Conservation (phyloP, 805 yeast genomes). For the Suhomyces vadensis region DNA sequence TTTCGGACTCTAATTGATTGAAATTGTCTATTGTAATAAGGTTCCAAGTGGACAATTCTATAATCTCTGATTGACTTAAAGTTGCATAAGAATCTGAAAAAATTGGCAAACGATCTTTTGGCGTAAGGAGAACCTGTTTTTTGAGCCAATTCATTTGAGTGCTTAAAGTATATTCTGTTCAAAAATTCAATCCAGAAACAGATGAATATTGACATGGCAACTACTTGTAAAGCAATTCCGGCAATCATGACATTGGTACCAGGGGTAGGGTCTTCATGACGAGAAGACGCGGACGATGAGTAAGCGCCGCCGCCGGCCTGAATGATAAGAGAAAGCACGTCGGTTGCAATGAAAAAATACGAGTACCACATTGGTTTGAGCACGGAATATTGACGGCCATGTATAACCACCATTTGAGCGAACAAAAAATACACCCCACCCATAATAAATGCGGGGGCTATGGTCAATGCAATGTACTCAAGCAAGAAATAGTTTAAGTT, state of each 20-base stretch:
- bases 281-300: conserved; percentile 29
- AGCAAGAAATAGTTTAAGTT: conserved; percentile 24
- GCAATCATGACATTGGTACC: conserved; percentile 41
- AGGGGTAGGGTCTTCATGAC: conserved; percentile 23
- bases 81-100: conserved; percentile 30
- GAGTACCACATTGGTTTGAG: conserved; percentile 47
- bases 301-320: conserved; percentile 47
- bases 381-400: conserved; percentile 38
- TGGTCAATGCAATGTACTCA: conserved; percentile 38
- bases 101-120: conserved; percentile 26
- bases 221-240: conserved; percentile 40
- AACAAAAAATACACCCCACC: conserved; percentile 44
- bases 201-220: conserved; percentile 40
- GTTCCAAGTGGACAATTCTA: conserved; percentile 27
- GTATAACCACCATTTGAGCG: conserved; percentile 41
- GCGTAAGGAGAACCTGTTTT: conserved; percentile 14
- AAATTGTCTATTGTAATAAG: conserved; percentile 31
- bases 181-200: conserved; percentile 39
- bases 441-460: conserved; percentile 46
- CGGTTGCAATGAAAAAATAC: conserved; percentile 40
- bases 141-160: conserved; percentile 14
- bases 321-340: conserved; percentile 36
- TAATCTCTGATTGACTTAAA: conserved; percentile 23
- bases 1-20: conserved; percentile 22
- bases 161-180: conserved; percentile 31